Evolutionary conservation across 2,329 filamentous ascomycete species (phyloP).

Genomic region (Penicillium sclerotigenum): DNA sequence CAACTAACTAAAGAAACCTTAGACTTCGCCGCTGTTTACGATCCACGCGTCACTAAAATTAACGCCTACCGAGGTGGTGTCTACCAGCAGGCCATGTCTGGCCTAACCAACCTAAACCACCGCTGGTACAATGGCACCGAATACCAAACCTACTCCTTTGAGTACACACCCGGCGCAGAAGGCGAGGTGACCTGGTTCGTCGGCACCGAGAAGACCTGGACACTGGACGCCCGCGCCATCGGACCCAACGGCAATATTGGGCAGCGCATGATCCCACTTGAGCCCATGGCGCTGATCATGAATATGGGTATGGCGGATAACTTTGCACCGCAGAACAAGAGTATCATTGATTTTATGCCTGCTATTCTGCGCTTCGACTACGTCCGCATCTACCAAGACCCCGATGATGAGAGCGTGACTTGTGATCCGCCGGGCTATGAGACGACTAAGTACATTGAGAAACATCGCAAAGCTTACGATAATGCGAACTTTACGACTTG

Average conservation of each 20-base stretch:
- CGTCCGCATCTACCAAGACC: slow-evolving; percentile 67
- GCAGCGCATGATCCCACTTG: slow-evolving; percentile 61
- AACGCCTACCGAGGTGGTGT: slow-evolving; percentile 61
- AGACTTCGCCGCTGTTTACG: slow-evolving; percentile 65
- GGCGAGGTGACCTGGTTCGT: slow-evolving; percentile 69
- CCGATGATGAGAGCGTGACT: slow-evolving; percentile 56
- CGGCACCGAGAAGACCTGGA: slow-evolving; percentile 63
- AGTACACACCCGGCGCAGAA: slow-evolving; percentile 58
- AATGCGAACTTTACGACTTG: slow-evolving; percentile 64
- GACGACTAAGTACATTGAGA: slow-evolving; percentile 64
- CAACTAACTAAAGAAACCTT: not conserved
- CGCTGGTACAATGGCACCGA: slow-evolving; percentile 64
- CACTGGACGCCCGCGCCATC: slow-evolving; percentile 56
- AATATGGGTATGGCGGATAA: slow-evolving; percentile 69
- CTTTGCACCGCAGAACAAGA: slow-evolving; percentile 61
- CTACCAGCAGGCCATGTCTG: slow-evolving; percentile 63
- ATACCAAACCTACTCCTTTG: slow-evolving; percentile 63
- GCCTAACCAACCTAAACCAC: slow-evolving; percentile 60
- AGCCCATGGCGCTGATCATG: slow-evolving; percentile 65
- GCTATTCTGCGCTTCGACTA: slow-evolving; percentile 68
- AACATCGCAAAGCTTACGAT: slow-evolving; percentile 59
- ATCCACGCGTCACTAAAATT: slow-evolving; percentile 54
- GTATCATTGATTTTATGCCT: slow-evolving; percentile 56
- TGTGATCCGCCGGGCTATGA: slow-evolving; percentile 66
- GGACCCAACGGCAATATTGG: slow-evolving; percentile 69